These are phyloP conservation scores for Naganishia liquefaciens DNA, from an alignment of 1,284 basidiomycete genomes.

Conservation along the genomic window DNA sequence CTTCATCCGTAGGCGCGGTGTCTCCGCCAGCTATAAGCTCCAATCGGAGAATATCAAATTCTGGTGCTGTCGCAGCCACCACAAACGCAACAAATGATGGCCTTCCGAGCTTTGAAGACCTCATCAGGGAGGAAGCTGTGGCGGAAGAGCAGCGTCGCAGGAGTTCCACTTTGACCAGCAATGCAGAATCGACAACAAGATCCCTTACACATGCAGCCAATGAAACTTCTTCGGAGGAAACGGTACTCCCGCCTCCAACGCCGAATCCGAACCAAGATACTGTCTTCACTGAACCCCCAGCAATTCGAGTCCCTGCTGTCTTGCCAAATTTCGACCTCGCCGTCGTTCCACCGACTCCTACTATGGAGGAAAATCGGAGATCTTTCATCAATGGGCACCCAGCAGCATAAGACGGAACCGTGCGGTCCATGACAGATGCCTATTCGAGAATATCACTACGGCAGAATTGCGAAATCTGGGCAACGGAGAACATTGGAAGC, in stretches of 20 bases:
- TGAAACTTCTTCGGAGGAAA: neutral
- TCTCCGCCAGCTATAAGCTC: neutral
- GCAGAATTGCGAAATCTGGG: too few species aligned
- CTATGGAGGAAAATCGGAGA: constrained; percentile 5
- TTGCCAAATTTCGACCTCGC: constrained; percentile 30
- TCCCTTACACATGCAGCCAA: neutral
- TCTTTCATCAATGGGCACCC: neutral
- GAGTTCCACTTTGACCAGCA: neutral
- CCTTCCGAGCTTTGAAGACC: constrained; percentile 16
- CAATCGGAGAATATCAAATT: constrained; percentile 4
- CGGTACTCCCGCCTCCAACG: too few species aligned
- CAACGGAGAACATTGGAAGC: too few species aligned
- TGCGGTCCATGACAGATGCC: too few species aligned
- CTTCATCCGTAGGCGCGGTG: constrained; percentile 5
- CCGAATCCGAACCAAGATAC: neutral
- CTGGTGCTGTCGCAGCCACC: neutral
- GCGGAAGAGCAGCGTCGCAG: constrained; percentile 5
- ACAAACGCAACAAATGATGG: neutral
- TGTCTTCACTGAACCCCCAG: neutral
- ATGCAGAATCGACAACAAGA: neutral
- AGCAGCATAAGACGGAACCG: too few species aligned
- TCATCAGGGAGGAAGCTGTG: constrained; percentile 25
- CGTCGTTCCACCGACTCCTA: constrained; percentile 32
- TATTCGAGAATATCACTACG: too few species aligned
- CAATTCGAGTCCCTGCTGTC: neutral